Base-by-base conservation (phyloP, 176 grass and related monocot genomes). In the Neostapfia colusana region DNA sequence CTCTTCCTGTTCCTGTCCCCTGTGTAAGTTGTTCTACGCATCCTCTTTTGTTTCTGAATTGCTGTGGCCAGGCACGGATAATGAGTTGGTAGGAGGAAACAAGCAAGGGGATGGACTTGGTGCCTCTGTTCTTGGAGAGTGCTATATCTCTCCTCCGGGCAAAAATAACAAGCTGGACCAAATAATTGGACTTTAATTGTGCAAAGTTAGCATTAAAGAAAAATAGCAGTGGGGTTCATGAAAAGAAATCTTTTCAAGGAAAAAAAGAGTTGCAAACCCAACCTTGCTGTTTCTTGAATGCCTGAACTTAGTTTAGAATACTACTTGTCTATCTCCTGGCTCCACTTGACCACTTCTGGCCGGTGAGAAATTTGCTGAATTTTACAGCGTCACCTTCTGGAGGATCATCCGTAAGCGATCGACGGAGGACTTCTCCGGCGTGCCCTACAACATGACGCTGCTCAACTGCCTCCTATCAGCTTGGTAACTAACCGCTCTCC, bases 401-500 rank as follows among this genome's bases (percentile, higher is more conserved):
- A 88, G 95, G 91, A 95, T 99, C 84, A 80, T 92, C n/a, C 36
- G 44, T 64, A 83, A 83, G 25, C 88, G 77, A 77, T 99, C 89
- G 49, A 99, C 91, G 34, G 95, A 99, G 76, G 89, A 99, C 80
- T 99, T 99, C 80, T 99, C 95, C 12, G 91, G 95, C 12, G 91
- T 99, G 71, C 95, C 95, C 61, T 99, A 99, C 89, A 94, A 90
- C 85, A 99, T 92, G 95, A 92, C 95, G 69, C 79, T 95, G 69
- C 90, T 99, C 80, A 99, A 99, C 82, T 99, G 95, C 83, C 95
- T 99, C 77, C 89, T 99, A 68, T 95, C 91, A 4, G 95, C 91
- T 21, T 95, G 95, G 95, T 95, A 86, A 75, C 74, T 24, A 72
- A 34, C 81, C 3, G 0, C 35, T 37, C 76, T 16, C 14, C 0